phyloP scores from a whole-genome alignment of 306 rosid genomes.

The Nissolia schottii region DNA sequence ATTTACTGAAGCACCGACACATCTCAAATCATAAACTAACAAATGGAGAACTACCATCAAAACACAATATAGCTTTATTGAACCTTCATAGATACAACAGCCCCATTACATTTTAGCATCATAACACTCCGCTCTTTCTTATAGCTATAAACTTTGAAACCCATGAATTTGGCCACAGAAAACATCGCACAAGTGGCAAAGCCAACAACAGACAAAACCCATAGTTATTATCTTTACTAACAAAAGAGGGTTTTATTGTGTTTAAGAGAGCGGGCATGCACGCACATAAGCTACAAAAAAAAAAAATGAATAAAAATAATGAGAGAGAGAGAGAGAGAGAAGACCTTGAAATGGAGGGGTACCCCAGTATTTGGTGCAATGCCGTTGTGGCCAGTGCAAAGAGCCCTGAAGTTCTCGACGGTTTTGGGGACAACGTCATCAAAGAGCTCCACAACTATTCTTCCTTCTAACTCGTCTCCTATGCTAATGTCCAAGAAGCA shows the following conservation, averaged over 20 bases:
- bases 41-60: too few relatives aligned
- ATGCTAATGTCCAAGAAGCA: constrained; percentile 59
- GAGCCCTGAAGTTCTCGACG: constrained; percentile 72
- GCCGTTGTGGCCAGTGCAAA: constrained; percentile 74
- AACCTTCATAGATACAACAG: background rate
- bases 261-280: background rate
- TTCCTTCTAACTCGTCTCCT: constrained; percentile 65
- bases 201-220: background rate
- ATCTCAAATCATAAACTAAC: too few relatives aligned
- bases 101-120: background rate
- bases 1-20: background rate
- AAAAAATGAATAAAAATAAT: background rate
- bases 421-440: constrained; percentile 69
- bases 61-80: too few relatives aligned
- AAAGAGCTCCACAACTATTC: constrained; percentile 64
- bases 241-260: background rate
- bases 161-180: too few relatives aligned
- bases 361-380: constrained; percentile 41
- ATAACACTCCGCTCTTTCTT: too few relatives aligned
- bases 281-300: too few relatives aligned
- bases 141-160: too few relatives aligned
- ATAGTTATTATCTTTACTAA: background rate
- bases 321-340: too few relatives aligned
- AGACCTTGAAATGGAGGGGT: constrained; percentile 75
- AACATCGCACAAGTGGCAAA: too few relatives aligned